Conservation (phyloP, 2,329 filamentous ascomycete genomes). For the Clarireedia sp. region DNA sequence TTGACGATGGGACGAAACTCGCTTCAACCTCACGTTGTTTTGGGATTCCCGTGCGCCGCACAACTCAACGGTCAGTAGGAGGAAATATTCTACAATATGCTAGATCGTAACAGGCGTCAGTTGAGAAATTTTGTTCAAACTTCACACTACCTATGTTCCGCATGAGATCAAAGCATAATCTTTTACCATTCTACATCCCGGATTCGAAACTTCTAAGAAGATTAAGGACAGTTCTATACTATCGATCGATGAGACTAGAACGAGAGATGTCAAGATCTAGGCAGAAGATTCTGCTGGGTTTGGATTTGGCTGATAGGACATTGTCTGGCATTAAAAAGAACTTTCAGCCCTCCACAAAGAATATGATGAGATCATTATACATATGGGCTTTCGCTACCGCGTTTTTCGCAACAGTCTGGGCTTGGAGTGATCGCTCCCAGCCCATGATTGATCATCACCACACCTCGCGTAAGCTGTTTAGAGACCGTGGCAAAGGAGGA, state of each 20-base stretch:
- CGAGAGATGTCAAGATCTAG: not conserved
- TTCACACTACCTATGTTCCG: not conserved
- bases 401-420: not conserved
- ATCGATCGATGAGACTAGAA: not conserved
- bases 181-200: not conserved
- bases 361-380: conserved; percentile 1
- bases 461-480: not conserved
- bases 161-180: not conserved
- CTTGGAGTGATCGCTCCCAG: not conserved
- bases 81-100: not conserved
- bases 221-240: not conserved
- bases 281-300: not conserved
- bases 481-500: not conserved
- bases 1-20: conserved; percentile 31
- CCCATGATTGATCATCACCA: not conserved
- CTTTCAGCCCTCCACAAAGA: too few relatives aligned
- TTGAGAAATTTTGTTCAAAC: too few relatives aligned
- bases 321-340: not conserved
- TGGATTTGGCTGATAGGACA: too few relatives aligned
- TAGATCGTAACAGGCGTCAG: not conserved
- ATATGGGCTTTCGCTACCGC: not conserved
- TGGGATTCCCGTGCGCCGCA: not conserved
- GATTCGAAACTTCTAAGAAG: not conserved
- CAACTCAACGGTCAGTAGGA: not conserved
- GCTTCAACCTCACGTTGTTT: conserved; percentile 31